Evolutionary conservation across 768 basidiomycete genomes (phyloP).

Genomic region (Pleurotus tuber-regium): DNA sequence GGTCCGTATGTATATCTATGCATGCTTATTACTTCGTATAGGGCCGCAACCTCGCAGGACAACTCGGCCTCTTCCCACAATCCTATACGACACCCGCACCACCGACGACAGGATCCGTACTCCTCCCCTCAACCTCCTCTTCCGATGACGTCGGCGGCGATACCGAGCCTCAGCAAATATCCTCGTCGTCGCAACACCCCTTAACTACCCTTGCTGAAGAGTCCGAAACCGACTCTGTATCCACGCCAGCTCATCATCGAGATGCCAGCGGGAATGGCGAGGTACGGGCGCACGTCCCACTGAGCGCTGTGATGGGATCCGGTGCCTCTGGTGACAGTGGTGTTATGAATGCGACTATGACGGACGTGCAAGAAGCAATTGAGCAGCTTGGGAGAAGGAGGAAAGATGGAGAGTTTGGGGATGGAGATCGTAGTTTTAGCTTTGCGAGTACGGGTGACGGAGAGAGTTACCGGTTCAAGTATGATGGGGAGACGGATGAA

Average conservation of each 20-base stretch:
- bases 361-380: conserved; percentile 87
- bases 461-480: conserved; percentile 15
- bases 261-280: background rate
- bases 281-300: conserved; percentile 1
- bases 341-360: conserved; percentile 82
- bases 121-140: conserved; percentile 23
- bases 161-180: conserved; percentile 13
- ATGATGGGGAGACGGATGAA: conserved; percentile 45
- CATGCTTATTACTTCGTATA: conserved; percentile 27
- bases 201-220: conserved; percentile 50
- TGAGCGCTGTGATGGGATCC: conserved; percentile 4
- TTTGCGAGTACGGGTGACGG: conserved; percentile 66
- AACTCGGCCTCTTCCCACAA: conserved; percentile 88
- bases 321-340: conserved; percentile 25
- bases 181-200: conserved; percentile 15
- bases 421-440: conserved; percentile 70
- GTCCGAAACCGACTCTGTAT: conserved; percentile 36
- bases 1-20: background rate
- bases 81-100: conserved; percentile 74
- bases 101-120: conserved; percentile 29
- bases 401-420: conserved; percentile 35
- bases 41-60: conserved; percentile 83
- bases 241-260: conserved; percentile 10
- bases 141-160: conserved; percentile 15
- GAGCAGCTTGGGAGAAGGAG: conserved; percentile 70